Percentiles rank a stretch among this genome's conserved stretches.
Conservation (phyloP, 306 rosid genomes). For the Crotalaria pallida region DNA sequence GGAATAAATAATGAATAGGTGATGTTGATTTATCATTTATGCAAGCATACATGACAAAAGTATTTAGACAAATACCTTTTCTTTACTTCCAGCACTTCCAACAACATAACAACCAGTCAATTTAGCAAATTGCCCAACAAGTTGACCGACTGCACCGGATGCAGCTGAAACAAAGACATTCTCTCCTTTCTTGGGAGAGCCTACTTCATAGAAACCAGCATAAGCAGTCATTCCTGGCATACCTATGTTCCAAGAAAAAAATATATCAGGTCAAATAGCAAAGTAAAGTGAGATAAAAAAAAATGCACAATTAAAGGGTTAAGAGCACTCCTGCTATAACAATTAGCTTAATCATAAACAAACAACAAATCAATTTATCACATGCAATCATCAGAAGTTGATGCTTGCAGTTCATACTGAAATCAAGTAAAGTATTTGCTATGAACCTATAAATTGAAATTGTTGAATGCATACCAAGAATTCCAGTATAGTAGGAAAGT, state of each 20-base stretch:
- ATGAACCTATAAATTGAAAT: background rate
- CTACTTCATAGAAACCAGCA: too few relatives aligned
- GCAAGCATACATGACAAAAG: background rate
- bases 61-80: slow-evolving; percentile 24
- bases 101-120: slow-evolving; percentile 24
- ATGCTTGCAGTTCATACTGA: background rate
- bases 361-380: background rate
- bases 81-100: slow-evolving; percentile 43
- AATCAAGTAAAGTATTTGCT: background rate
- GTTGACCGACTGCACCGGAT: too few relatives aligned
- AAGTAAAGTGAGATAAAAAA: background rate
- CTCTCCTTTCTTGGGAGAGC: too few relatives aligned
- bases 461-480: slow-evolving; percentile 13
- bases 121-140: slow-evolving; percentile 34
- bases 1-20: background rate
- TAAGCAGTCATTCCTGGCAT: too few relatives aligned
- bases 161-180: too few relatives aligned
- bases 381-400: background rate
- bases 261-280: background rate
- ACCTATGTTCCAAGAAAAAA: background rate
- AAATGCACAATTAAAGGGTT: too few relatives aligned
- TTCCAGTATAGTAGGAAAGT: slow-evolving; percentile 26
- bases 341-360: background rate
- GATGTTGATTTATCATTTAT: background rate
- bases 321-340: background rate